Evolutionary conservation across 257 asterid species (phyloP).

Genomic region (Pogostemon cablin): DNA sequence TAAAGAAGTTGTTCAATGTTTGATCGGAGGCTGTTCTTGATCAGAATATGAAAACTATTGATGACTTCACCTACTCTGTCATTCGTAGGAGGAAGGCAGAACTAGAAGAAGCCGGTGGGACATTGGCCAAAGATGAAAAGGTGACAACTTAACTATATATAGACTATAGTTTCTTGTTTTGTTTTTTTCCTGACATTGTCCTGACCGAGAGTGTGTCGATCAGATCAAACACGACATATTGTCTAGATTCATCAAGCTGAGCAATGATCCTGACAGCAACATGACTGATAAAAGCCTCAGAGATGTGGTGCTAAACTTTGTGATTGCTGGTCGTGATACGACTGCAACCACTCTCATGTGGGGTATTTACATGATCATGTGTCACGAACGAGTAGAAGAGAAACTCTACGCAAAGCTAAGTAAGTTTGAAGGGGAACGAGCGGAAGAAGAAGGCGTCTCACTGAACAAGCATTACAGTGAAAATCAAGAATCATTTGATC

Average conservation of each 20-base stretch:
- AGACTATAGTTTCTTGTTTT: too few relatives aligned
- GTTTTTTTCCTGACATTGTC: too few relatives aligned
- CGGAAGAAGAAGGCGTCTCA: constrained; percentile 43
- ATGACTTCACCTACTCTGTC: constrained; percentile 83
- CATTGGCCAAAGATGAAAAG: constrained; percentile 48
- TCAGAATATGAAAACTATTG: constrained; percentile 66
- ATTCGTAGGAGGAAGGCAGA: constrained; percentile 75
- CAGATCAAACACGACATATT: constrained; percentile 77
- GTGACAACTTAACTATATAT: constrained; percentile 31
- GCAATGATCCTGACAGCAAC: constrained; percentile 72
- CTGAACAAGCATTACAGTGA: constrained; percentile 24
- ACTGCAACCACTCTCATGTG: constrained; percentile 90
- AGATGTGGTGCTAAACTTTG: constrained; percentile 86
- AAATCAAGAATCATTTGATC: constrained; percentile 50
- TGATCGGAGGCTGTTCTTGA: constrained; percentile 89
- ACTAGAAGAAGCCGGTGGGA: constrained; percentile 32
- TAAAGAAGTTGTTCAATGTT: constrained; percentile 67
- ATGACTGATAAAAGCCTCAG: constrained; percentile 87
- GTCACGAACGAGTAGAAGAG: constrained; percentile 61
- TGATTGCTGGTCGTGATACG: constrained; percentile 94
- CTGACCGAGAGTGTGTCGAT: background rate
- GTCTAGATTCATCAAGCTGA: constrained; percentile 87
- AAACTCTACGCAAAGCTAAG: constrained; percentile 59
- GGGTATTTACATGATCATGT: constrained; percentile 83
- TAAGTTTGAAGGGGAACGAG: constrained; percentile 44